Base-by-base conservation (phyloP, 148 eudicot genomes). In the Dysphania ambrosioides region DNA sequence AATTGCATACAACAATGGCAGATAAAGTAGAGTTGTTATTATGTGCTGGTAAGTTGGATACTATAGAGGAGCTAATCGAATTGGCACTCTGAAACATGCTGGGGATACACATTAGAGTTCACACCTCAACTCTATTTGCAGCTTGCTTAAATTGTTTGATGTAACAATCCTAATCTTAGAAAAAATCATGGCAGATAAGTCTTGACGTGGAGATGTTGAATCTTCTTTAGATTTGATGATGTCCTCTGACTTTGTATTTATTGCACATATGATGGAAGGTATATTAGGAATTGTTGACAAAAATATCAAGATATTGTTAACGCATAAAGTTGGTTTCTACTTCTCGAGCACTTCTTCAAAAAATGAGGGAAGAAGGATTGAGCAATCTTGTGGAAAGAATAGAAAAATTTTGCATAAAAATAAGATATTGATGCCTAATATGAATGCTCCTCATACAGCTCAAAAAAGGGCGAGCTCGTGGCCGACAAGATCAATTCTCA, bases 201-300 rank as follows among this genome's bases (percentile, higher is more conserved):
- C 67, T 12, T 30, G 31, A 59, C 68, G n/a, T 18, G 68, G 53
- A 16, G 32, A 75, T 47, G 77, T 51, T 31, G 19, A 23, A 1
- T 8, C 35, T 19, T 51, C 63, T 21, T 19, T 63, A 3, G 5
- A 74, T 6, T 16, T 35, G 6, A 15, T 65, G 70, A 63, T 53
- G 10, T 29, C 69, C 0, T 75, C 21, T 66, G 51, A n/a, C n/a
- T n/a, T n/a, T n/a, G n/a, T n/a, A n/a, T n/a, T n/a, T n/a, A n/a
- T n/a, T n/a, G n/a, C n/a, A 75, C 63, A 75, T 66, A 7, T 75
- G n/a, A 75, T 35, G 63, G 56, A 65, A 6, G 27, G 53, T 8
- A 49, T 53, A 2, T 34, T 75, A 11, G 44, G 38, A 24, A 13
- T 51, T 10, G 4, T 53, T 75, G 63, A 53, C 44, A 40, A 12